These are phyloP conservation scores for Ciborinia camelliae DNA, from an alignment of 2,329 filamentous ascomycete genomes.

Conservation along the genomic window DNA sequence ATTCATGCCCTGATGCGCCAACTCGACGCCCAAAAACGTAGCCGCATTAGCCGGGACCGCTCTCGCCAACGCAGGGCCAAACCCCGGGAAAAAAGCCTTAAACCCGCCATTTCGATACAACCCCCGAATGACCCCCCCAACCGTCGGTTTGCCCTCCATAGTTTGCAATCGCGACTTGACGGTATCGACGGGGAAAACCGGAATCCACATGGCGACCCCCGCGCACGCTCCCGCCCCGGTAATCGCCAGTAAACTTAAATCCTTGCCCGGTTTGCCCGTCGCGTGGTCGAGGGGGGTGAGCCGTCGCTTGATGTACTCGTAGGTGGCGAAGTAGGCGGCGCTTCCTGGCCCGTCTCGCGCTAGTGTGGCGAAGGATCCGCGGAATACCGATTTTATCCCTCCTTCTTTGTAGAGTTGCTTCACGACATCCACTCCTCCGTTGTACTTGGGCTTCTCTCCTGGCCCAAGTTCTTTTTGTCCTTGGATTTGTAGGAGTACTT, in stretches of 20 bases:
- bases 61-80: conserved; percentile 86
- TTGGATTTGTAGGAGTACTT: conserved; percentile 97
- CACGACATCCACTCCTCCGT: conserved; percentile 83
- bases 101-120: conserved; percentile 81
- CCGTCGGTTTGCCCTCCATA: conserved; percentile 77
- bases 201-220: conserved; percentile 98
- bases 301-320: conserved; percentile 88
- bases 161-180: conserved; percentile 94
- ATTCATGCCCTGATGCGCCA: conserved; percentile 79
- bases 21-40: conserved; percentile 83
- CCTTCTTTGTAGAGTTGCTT: conserved; percentile 90
- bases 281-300: conserved; percentile 78
- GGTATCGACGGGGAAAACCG: conserved; percentile 95
- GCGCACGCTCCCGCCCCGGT: conserved; percentile 85
- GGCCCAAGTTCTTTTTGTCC: conserved; percentile 81
- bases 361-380: conserved; percentile 84
- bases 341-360: conserved; percentile 90
- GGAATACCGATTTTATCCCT: conserved; percentile 86
- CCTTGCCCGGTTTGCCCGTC: conserved; percentile 67
- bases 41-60: conserved; percentile 96
- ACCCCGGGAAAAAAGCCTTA: conserved; percentile 95
- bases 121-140: conserved; percentile 74
- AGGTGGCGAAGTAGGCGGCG: conserved; percentile 94
- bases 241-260: conserved; percentile 78
- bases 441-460: conserved; percentile 90